Evolutionary conservation across 306 rosid genomes (phyloP), one percentile per base, ranked within the genome.

Genomic region (Dryas octopetala): DNA sequence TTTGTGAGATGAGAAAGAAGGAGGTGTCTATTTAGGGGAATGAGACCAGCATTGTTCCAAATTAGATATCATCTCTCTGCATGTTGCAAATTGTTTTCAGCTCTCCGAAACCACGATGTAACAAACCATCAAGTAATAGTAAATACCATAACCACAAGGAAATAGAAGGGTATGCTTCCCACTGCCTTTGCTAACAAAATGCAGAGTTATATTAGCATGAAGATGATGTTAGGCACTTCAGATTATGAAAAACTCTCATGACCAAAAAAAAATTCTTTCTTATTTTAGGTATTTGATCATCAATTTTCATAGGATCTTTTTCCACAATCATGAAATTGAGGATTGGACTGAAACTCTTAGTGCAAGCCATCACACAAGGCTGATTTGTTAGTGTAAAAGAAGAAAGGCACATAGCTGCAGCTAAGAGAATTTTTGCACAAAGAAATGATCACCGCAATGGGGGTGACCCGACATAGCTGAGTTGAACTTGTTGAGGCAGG

Each of bases 401-500:
- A 41, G 44, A 58, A 17, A 28, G 65, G 44, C 0, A 28, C 62
- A 9, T 17, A 47, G 71, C 13, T 63, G 44, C 48, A 32, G 63
- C 9, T 3, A 23, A 23, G 23, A 23, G 23, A 23, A 23, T 23
- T 23, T 0, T 23, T 44, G 38, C 26, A 4, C 19, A 9, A 32
- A 10, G 43, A 5, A 17, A 59, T 47, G 38, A 75, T 83, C 74
- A 77, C 71, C 76, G 78, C 79, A 74, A 60, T 44, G 26, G 83
- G 72, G 17, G 70, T 38, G 88, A 74, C 12, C 81, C 73, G 26
- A 62, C 86, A 74, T 73, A 49, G 81, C 46, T 86, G 74, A 91
- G 81, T 45, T 78, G 87, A 58, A 91, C 89, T 82, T 88, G 89
- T 76, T 87, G 97, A 66, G 97, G 89, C 44, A 82, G 91, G 52